A percentile compares a stretch with the other conserved stretches of the same genome.
These are phyloP conservation scores for Pterocarpus macrocarpus DNA, from an alignment of 306 rosid species.

Conservation along the genomic window DNA sequence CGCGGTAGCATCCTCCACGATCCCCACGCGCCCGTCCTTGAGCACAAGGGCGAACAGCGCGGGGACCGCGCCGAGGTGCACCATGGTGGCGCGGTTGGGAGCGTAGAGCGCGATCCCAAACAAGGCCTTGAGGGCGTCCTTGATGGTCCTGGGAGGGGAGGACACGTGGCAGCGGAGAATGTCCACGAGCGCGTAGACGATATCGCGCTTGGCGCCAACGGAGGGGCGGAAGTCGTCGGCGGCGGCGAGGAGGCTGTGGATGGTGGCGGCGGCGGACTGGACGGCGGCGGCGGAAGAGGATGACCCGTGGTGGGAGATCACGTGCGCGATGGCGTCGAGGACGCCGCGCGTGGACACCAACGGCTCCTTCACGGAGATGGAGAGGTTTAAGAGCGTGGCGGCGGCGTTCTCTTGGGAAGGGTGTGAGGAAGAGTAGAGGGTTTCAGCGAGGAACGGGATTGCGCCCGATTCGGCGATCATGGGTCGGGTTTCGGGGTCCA, in stretches of 20 bases:
- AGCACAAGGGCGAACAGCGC: slow-evolving; percentile 63
- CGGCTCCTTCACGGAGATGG: slow-evolving; percentile 68
- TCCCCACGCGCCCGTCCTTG: slow-evolving; percentile 71
- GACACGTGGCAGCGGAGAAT: slow-evolving; percentile 64
- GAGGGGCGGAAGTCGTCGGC: slow-evolving; percentile 73
- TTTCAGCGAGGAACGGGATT: slow-evolving; percentile 74
- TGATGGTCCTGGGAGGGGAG: slow-evolving; percentile 67
- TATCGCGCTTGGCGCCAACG: slow-evolving; percentile 86
- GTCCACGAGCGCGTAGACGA: slow-evolving; percentile 73
- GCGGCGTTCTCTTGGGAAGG: slow-evolving; percentile 85
- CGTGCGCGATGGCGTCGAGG: slow-evolving; percentile 84
- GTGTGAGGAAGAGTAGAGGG: slow-evolving; percentile 73
- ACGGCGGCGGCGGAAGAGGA: slow-evolving; percentile 74
- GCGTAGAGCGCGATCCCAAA: slow-evolving; percentile 81
- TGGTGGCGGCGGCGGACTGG: slow-evolving; percentile 83
- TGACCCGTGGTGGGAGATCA: slow-evolving; percentile 62
- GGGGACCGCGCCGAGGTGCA: slow-evolving; percentile 71
- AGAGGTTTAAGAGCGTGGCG: slow-evolving; percentile 84
- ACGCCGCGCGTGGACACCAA: slow-evolving; percentile 85
- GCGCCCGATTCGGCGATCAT: slow-evolving; percentile 79
- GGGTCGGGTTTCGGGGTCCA: slow-evolving; percentile 75
- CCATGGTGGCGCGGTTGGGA: slow-evolving; percentile 63
- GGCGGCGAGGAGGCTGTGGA: slow-evolving; percentile 79
- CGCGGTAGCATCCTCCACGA: slow-evolving; percentile 91
- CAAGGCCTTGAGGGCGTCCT: slow-evolving; percentile 86